These are phyloP conservation scores for Pelargonium nanum DNA, from an alignment of 345 rosid genomes.

Conservation along the genomic window DNA sequence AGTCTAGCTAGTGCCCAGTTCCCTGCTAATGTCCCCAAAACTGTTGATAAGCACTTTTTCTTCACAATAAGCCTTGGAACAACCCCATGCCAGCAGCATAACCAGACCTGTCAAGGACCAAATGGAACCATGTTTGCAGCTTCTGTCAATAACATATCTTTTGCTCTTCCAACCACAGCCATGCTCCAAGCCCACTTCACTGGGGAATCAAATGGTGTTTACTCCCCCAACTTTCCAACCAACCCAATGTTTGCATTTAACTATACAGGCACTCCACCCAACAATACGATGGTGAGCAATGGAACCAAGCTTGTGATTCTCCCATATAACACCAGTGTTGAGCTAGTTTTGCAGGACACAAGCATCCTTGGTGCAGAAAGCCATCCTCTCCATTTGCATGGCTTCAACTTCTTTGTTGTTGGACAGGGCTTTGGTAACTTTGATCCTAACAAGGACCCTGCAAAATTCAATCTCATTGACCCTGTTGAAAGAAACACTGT, in stretches of 20 bases:
- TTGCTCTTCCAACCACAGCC: conserved; percentile 48
- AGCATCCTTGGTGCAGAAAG: conserved; percentile 66
- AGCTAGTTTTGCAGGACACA: conserved; percentile 58
- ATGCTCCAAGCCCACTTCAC: conserved; percentile 51
- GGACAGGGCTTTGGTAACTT: conserved; percentile 67
- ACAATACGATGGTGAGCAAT: conserved; percentile 46
- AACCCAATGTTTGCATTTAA: conserved; percentile 35
- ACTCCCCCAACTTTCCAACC: conserved; percentile 35
- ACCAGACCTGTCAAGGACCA: conserved; percentile 62
- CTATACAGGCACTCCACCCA: conserved; percentile 47
- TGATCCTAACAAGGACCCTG: conserved; percentile 41
- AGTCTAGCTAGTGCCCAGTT: conserved; percentile 30
- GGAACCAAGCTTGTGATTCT: conserved; percentile 53
- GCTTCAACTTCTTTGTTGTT: conserved; percentile 60
- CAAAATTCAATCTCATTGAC: conserved; percentile 43
- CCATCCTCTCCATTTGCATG: conserved; percentile 68
- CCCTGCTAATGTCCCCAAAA: conserved; percentile 52
- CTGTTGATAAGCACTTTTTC: conserved; percentile 37
- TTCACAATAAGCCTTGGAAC: conserved; percentile 54
- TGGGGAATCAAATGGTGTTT: conserved; percentile 40
- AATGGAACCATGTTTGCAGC: conserved; percentile 57
- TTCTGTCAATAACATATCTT: conserved; percentile 48
- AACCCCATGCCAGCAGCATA: conserved; percentile 33
- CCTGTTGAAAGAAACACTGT: conserved; percentile 53
- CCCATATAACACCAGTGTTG: conserved; percentile 46